phyloP scores from a whole-genome alignment of 2,329 filamentous ascomycete species.

The Cytospora piceicola region DNA sequence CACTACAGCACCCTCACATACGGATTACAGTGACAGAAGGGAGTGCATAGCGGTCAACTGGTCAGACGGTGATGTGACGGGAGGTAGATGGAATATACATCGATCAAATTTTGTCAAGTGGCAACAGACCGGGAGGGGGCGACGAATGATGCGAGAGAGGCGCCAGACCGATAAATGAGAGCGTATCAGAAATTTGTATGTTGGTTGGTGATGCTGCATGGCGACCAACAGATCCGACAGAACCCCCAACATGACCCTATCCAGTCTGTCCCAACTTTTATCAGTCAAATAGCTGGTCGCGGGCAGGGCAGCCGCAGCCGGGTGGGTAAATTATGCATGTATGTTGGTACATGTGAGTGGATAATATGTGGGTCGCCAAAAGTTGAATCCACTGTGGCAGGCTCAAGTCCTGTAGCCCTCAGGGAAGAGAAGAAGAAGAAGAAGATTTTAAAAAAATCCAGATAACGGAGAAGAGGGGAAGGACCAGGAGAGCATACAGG shows the following conservation, averaged over 20 bases:
- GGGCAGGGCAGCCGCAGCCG: conserved; percentile 1
- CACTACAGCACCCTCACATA: not conserved
- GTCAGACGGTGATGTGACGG: not conserved
- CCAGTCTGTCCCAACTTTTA: not conserved
- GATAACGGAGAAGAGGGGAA: too few species aligned
- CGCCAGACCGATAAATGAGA: conserved; percentile 17
- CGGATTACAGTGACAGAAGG: not conserved
- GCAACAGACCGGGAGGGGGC: conserved; percentile 4
- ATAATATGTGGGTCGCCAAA: too few species aligned
- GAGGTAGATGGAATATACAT: not conserved
- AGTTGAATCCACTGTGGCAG: too few species aligned
- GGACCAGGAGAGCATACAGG: too few species aligned
- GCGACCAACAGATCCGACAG: not conserved
- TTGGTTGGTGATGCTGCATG: conserved; percentile 20
- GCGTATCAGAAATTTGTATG: conserved; percentile 15
- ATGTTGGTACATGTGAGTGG: too few species aligned
- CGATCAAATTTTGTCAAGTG: not conserved
- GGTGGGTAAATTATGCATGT: not conserved
- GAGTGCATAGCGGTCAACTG: not conserved
- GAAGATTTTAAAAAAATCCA: too few species aligned
- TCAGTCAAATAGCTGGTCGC: conserved; percentile 1
- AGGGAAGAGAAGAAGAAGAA: too few species aligned
- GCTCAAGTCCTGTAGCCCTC: too few species aligned
- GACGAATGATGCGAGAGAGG: conserved; percentile 16
- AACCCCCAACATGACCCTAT: not conserved